Conservation (phyloP, 495 filamentous ascomycete genomes). For the Polyplosphaeria fusca region DNA sequence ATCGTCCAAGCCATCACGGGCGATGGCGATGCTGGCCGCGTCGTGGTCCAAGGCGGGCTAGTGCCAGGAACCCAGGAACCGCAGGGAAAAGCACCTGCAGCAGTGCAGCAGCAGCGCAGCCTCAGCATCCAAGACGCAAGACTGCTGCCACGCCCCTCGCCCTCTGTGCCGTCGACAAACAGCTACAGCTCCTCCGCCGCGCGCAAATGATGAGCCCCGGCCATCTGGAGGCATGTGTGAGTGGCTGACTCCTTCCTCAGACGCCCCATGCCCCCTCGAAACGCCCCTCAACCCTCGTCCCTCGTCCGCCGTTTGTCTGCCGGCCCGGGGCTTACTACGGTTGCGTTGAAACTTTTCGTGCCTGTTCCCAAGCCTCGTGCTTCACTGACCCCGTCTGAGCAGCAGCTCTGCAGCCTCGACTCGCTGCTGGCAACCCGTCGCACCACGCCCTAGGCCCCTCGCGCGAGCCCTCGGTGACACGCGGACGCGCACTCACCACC, state of each 20-base stretch:
- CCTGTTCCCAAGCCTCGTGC: no score
- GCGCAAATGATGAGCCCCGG: conserved; percentile 15
- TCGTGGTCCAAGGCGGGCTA: no score
- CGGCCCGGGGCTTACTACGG: conserved; percentile 29
- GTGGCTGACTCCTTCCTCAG: neutral
- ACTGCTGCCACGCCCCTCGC: no score
- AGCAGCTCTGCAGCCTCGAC: conserved; percentile 30
- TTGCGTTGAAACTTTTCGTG: no score
- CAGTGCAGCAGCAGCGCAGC: no score
- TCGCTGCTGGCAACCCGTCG: conserved; percentile 28
- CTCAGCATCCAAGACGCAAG: no score
- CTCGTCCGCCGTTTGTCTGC: conserved; percentile 2
- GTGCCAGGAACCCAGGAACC: no score
- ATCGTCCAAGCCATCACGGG: no score
- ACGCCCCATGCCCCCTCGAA: neutral
- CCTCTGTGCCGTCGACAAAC: no score
- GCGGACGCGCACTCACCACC: conserved; percentile 39
- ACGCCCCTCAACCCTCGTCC: neutral
- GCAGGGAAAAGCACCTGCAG: no score
- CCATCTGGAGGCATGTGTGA: conserved; percentile 28
- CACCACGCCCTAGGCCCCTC: conserved; percentile 34
- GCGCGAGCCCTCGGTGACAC: conserved; percentile 36
- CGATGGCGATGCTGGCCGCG: no score
- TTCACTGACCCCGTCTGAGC: conserved; percentile 24
- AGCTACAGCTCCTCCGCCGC: neutral